phyloP scores from a whole-genome alignment of 371 early-diverging fungal species.

The Apophysomyces sp. region DNA sequence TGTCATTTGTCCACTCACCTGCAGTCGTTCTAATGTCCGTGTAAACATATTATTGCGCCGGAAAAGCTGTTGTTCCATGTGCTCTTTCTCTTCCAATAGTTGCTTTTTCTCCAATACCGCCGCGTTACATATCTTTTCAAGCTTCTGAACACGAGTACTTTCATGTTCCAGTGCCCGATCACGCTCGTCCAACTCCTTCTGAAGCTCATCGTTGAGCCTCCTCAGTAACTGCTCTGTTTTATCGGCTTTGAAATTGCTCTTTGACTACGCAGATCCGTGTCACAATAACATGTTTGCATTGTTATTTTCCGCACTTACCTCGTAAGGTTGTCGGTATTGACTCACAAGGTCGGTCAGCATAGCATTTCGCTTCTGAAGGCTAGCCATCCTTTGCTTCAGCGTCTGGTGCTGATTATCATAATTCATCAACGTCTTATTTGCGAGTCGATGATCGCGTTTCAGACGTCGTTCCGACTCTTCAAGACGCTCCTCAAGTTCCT shows the following conservation, averaged over 20 bases:
- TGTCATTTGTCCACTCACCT: conserved; percentile 41
- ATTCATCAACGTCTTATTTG: conserved; percentile 22
- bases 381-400: conserved; percentile 23
- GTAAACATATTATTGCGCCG: conserved; percentile 27
- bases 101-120: background rate
- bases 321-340: conserved; percentile 14
- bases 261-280: background rate
- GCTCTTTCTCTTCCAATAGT: conserved; percentile 6
- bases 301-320: conserved; percentile 18
- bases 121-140: conserved; percentile 6
- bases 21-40: conserved; percentile 18
- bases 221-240: conserved; percentile 8
- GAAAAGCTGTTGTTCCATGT: conserved; percentile 10
- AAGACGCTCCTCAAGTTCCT: conserved; percentile 12
- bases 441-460: conserved; percentile 19
- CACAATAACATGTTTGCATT: background rate
- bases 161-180: conserved; percentile 13
- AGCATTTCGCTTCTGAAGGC: conserved; percentile 15
- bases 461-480: conserved; percentile 18
- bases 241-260: background rate
- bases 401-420: conserved; percentile 13
- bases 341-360: conserved; percentile 18
- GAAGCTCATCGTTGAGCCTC: conserved; percentile 27
- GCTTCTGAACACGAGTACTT: conserved; percentile 6
- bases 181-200: conserved; percentile 24